Base-by-base conservation (phyloP, 129 eudicot species). In the Arctium minus region DNA sequence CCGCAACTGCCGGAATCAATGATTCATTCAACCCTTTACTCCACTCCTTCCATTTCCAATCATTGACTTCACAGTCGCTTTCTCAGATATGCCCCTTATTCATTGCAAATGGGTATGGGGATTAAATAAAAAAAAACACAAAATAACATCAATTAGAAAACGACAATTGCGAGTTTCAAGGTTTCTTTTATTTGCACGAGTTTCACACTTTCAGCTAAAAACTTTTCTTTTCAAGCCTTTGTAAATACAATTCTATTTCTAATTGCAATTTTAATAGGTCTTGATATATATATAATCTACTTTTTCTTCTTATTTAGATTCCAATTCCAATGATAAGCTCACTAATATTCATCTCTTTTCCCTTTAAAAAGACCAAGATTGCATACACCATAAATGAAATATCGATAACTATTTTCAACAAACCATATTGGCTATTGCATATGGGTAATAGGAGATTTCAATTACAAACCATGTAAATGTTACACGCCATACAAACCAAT, bases 1-100 rank as follows among this genome's bases (percentile, higher is more conserved):
- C 89, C 88, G 74, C 79, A 73, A 81, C 78, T 62, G 87, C 83
- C 78, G 92, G 82, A 78, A 82, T 35, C 65, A 75, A 72, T 74
- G 69, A 80, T 30, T 79, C 84, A 56, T 22, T 50, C 18, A n/a
- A 13, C 17, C 67, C 67, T 56, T 56, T 56, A 56, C 67, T 56
- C 68, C 68, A 60, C 29, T 17, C 29, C 68, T 17, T 60, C 8
- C 8, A 60, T 60, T 17, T 60, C 68, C 29, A 60, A 17, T 60
- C 29, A 60, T 60, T 18, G 29, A 56, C 8, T 56, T 5, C 67
- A 56, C 27, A 17, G 27, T 60, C n/a, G 68, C 68, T 60, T 60
- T 6, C 65, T 10, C 60, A 48, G 4, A 10, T 48, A 60, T 60
- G 68, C 29, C 13, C 29, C 68, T n/a, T 60, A 60, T 60, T 60